A percentile compares a stretch with the other conserved stretches of the same genome.
These are phyloP conservation scores for Neoarthrinium moseri DNA, from an alignment of 2,329 filamentous ascomycete genomes.

Conservation along the genomic window DNA sequence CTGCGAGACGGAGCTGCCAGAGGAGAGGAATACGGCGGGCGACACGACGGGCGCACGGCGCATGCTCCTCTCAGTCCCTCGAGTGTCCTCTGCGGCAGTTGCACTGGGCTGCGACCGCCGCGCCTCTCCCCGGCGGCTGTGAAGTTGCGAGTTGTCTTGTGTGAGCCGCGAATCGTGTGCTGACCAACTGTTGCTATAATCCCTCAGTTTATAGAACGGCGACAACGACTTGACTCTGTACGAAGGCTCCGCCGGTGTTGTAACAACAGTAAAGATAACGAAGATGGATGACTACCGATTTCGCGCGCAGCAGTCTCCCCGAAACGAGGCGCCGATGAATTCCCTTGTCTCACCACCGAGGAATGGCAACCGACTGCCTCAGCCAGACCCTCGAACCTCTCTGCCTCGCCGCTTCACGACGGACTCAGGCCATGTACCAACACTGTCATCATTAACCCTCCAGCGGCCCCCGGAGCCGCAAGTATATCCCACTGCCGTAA, in stretches of 20 bases:
- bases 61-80: constrained; percentile 12
- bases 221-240: constrained; percentile 36
- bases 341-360: constrained; percentile 73
- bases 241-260: constrained; percentile 33
- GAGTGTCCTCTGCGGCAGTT: too few relatives aligned
- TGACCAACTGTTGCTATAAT: not conserved
- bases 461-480: constrained; percentile 48
- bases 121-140: not conserved
- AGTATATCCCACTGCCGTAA: constrained; percentile 43
- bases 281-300: constrained; percentile 80
- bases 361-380: constrained; percentile 63
- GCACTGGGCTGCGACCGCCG: too few relatives aligned
- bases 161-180: not conserved
- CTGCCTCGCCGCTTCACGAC: constrained; percentile 93
- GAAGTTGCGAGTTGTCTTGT: not conserved
- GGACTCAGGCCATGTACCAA: constrained; percentile 80
- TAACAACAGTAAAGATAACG: constrained; percentile 46
- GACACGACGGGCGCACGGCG: constrained; percentile 15
- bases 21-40: constrained; percentile 10
- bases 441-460: constrained; percentile 62
- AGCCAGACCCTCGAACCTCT: constrained; percentile 69
- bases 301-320: constrained; percentile 73
- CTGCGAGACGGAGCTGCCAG: constrained; percentile 9
- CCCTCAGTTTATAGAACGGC: constrained; percentile 34
- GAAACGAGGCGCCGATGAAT: constrained; percentile 73